Evolutionary conservation across 2,329 filamentous ascomycete genomes (phyloP).

Genomic region (Exophiala dermatitidis): DNA sequence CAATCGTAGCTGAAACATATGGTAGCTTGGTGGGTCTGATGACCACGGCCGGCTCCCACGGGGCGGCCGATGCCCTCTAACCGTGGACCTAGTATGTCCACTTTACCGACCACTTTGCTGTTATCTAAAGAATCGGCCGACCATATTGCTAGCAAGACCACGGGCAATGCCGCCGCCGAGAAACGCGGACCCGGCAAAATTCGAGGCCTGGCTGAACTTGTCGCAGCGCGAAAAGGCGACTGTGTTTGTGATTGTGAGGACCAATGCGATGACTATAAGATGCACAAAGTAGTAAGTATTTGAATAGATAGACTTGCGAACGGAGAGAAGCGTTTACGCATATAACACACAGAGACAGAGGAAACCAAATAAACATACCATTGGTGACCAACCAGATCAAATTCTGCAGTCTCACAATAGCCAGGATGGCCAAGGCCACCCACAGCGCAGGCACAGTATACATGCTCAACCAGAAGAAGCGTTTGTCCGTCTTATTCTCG

Average conservation of each 20-base stretch:
- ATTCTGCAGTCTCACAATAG: conserved; percentile 40
- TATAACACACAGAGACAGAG: too few relatives aligned
- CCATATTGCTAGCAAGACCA: conserved; percentile 24
- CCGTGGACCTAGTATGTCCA: background rate
- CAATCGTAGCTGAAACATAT: too few relatives aligned
- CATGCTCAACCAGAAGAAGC: conserved; percentile 47
- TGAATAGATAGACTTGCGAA: too few relatives aligned
- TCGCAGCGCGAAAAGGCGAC: conserved; percentile 47
- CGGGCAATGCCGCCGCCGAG: conserved; percentile 39
- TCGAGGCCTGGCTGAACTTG: conserved; percentile 51
- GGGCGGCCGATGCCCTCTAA: background rate
- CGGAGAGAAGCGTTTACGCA: too few relatives aligned
- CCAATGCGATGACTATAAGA: conserved; percentile 41
- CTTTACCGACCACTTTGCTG: background rate
- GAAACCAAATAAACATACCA: conserved; percentile 35
- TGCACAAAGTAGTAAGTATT: background rate
- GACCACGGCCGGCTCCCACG: too few relatives aligned
- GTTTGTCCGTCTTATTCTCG: conserved; percentile 43
- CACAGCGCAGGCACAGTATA: conserved; percentile 44
- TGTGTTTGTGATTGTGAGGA: conserved; percentile 47
- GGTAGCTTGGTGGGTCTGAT: too few relatives aligned
- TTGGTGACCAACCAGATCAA: conserved; percentile 47
- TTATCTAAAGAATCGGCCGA: conserved; percentile 25
- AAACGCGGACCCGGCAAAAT: conserved; percentile 50
- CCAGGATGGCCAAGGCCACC: conserved; percentile 43